These are phyloP conservation scores for Monosporascus sp. DNA, from an alignment of 2,329 filamentous ascomycete species.

Conservation along the genomic window DNA sequence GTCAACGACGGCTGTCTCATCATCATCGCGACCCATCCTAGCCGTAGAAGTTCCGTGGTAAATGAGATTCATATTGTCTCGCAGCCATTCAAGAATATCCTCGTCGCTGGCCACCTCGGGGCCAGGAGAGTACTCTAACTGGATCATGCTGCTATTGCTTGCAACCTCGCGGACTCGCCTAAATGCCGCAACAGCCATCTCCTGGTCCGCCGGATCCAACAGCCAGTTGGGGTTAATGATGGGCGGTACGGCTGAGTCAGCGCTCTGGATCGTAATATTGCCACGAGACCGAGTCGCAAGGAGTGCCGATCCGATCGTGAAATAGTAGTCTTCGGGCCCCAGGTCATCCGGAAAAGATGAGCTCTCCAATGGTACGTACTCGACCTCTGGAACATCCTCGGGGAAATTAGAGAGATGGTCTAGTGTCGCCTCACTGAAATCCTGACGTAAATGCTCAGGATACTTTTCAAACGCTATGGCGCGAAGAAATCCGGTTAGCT, in stretches of 20 bases:
- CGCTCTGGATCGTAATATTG: slow-evolving; percentile 7
- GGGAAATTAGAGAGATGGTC: slow-evolving; percentile 14
- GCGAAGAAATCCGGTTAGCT: too few relatives aligned
- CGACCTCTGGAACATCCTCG: slow-evolving; percentile 20
- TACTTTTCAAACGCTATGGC: too few relatives aligned
- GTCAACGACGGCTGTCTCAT: slow-evolving; percentile 14
- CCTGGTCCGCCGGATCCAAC: slow-evolving; percentile 34
- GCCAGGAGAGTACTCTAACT: slow-evolving; percentile 5
- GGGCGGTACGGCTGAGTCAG: slow-evolving; percentile 3
- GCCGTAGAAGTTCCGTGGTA: slow-evolving; percentile 14
- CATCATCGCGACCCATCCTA: slow-evolving; percentile 8
- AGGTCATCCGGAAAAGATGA: slow-evolving; percentile 3
- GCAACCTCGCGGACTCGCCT: slow-evolving; percentile 34
- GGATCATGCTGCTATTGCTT: slow-evolving; percentile 1
- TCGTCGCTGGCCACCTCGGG: slow-evolving; percentile 2
- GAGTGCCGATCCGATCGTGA: slow-evolving; percentile 2
- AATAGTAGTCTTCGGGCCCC: slow-evolving; percentile 6
- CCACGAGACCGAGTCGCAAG: slow-evolving; percentile 8
- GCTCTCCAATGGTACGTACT: slow-evolving; percentile 12
- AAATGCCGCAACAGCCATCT: slow-evolving; percentile 38
- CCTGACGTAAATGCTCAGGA: too few relatives aligned
- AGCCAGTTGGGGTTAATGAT: slow-evolving; percentile 42
- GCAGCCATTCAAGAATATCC: slow-evolving; percentile 4
- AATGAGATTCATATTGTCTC: slow-evolving; percentile 6
- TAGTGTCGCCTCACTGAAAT: neutral